These are phyloP conservation scores for Apodospora peruviana DNA, from an alignment of 495 filamentous ascomycete genomes.

Conservation along the genomic window DNA sequence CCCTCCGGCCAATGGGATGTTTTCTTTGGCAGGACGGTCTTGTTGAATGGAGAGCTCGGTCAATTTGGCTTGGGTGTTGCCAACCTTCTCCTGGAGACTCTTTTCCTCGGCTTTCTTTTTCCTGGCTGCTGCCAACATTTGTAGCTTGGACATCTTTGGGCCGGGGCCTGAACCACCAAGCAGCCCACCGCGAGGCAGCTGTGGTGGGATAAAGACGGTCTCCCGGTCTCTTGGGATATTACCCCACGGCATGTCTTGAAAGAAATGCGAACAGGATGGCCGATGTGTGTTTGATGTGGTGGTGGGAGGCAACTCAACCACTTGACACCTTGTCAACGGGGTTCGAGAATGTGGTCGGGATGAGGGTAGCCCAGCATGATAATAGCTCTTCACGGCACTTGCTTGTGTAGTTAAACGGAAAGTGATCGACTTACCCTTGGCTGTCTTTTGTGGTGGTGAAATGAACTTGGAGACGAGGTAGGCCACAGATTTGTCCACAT, in stretches of 20 bases:
- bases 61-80: slow-evolving; percentile 22
- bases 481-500: slow-evolving; percentile 74
- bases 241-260: slow-evolving; percentile 82
- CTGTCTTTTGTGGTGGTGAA: slow-evolving; percentile 24
- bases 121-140: slow-evolving; percentile 79
- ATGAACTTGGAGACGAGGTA: slow-evolving; percentile 65
- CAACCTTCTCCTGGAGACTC: slow-evolving; percentile 29
- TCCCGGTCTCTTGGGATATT: slow-evolving; percentile 65
- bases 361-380: background rate
- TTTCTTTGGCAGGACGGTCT: slow-evolving; percentile 15
- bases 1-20: slow-evolving; percentile 9
- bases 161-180: slow-evolving; percentile 64
- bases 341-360: slow-evolving; percentile 1
- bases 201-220: slow-evolving; percentile 60
- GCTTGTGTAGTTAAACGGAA: background rate
- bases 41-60: slow-evolving; percentile 19
- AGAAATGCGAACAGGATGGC: slow-evolving; percentile 45
- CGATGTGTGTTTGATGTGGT: background rate
- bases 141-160: slow-evolving; percentile 84
- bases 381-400: background rate
- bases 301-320: background rate
- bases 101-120: slow-evolving; percentile 78
- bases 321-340: slow-evolving; percentile 18
- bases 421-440: background rate
- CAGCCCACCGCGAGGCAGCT: slow-evolving; percentile 57